Evolutionary conservation across 1,284 basidiomycete genomes (phyloP), one percentile per base, ranked within the genome.

Genomic region (Heimioporus retisporus): DNA sequence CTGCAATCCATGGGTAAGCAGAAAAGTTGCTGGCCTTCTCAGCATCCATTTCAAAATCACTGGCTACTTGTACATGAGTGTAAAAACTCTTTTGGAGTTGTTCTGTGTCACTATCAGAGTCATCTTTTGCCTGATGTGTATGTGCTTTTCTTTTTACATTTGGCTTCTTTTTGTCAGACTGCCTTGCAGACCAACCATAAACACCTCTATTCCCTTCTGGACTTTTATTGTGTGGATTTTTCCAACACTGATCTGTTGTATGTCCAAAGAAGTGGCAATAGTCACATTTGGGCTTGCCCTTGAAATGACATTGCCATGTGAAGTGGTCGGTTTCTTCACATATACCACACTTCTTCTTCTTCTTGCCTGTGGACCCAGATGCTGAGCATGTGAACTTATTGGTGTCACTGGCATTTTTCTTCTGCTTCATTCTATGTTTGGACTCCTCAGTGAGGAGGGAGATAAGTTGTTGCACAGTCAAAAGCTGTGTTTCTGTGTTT

Each of bases 1-100:
- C 62, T 0, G 44, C 42, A 1, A 66, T 59, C 65, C 61, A 63
- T 21, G 31, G 50, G 16, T 66, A 66, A 61, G 59, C 55, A 19
- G 59, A 66, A 61, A 64, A 57, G 4, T 59, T 25, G 15, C 11
- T 50, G 48, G 13, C 51, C 25, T 62, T 18, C 0, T 61, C n/a
- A 25, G 2, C 50, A 8, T 57, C 58, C 2, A 40, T 59, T 51
- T 65, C 14, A 13, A 55, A 15, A 25, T 31, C 54, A 31, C 19
- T 43, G 14, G 21, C 5, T 5, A 56, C 35, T 5, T 35, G 6
- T n/a, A 56, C 55, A 55, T 55, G 28, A 13, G 40, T 43, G 18
- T 14, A 21, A 42, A 43, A 56, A 35, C 7, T 21, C 8, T n/a
- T 35, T 42, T 42, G 21, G 16, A 18, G 31, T 11, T 7, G 4